phyloP scores from a whole-genome alignment of 169 alveolate species.

The Plasmodium gaboni region DNA sequence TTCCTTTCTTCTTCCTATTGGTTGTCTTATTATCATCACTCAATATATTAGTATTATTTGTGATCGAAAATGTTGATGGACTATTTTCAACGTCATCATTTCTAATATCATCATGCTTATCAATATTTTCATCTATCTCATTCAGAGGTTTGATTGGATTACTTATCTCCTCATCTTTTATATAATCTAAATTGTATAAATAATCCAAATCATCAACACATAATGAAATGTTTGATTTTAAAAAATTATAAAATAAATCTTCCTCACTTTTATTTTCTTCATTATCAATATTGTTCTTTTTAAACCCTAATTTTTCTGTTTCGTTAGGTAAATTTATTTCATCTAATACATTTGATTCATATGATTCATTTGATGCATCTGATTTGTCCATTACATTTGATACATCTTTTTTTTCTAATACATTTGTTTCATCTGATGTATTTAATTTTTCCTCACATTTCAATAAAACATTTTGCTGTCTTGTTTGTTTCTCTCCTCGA shows the following conservation, averaged over 20 bases:
- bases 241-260: background rate
- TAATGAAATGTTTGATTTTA: slow-evolving; percentile 5
- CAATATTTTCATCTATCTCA: background rate
- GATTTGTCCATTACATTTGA: too few species aligned
- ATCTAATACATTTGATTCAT: too few species aligned
- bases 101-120: background rate
- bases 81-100: background rate
- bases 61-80: too few species aligned
- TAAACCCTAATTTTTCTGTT: background rate
- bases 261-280: background rate
- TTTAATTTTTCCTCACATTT: background rate
- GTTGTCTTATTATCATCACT: background rate
- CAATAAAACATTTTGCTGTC: background rate
- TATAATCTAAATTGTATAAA: background rate
- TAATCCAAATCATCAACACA: slow-evolving; percentile 5
- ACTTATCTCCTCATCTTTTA: background rate
- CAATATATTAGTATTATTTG: too few species aligned
- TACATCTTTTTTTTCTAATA: background rate
- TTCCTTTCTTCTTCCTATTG: background rate
- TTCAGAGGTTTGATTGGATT: background rate
- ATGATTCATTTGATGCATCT: too few species aligned
- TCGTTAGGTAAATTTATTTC: background rate
- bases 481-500: background rate
- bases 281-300: background rate
- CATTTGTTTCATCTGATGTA: background rate